Conservation (phyloP, 495 filamentous ascomycete genomes). For the Platismatia glauca region DNA sequence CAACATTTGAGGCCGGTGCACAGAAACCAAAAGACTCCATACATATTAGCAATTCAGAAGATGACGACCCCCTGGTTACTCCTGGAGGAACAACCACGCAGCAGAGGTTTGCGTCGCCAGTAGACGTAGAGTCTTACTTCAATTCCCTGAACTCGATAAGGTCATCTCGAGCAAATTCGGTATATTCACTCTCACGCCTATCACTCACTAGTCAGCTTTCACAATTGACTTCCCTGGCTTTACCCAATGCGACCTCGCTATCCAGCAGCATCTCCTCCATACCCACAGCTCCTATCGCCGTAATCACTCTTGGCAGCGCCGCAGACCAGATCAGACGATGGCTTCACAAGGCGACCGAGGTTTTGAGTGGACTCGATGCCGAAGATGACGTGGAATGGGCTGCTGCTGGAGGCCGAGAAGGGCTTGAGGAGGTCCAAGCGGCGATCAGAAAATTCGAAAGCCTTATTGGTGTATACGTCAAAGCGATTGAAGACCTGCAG, state of each 20-base stretch:
- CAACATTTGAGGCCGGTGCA: neutral
- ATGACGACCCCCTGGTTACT: slow-evolving; percentile 25
- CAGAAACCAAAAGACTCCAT: neutral
- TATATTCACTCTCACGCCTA: slow-evolving; percentile 79
- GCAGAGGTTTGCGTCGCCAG: slow-evolving; percentile 24
- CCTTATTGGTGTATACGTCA: slow-evolving; percentile 80
- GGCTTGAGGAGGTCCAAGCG: slow-evolving; percentile 77
- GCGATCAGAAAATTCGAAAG: slow-evolving; percentile 78
- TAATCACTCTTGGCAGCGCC: slow-evolving; percentile 65
- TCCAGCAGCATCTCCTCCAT: slow-evolving; percentile 75
- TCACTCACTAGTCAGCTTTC: slow-evolving; percentile 88
- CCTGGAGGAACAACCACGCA: slow-evolving; percentile 16
- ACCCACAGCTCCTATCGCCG: slow-evolving; percentile 67
- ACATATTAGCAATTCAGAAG: slow-evolving; percentile 29
- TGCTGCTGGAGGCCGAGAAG: slow-evolving; percentile 81
- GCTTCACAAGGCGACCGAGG: slow-evolving; percentile 83
- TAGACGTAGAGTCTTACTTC: slow-evolving; percentile 45
- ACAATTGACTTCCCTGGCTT: slow-evolving; percentile 72
- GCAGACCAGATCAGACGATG: slow-evolving; percentile 86
- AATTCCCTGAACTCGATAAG: slow-evolving; percentile 35
- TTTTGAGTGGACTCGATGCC: slow-evolving; percentile 73
- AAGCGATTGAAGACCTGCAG: slow-evolving; percentile 82
- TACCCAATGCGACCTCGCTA: slow-evolving; percentile 74
- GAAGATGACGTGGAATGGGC: slow-evolving; percentile 98
- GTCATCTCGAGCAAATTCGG: slow-evolving; percentile 56